These are phyloP conservation scores for Auricularia sp. DNA, from an alignment of 768 basidiomycete genomes.

Conservation along the genomic window DNA sequence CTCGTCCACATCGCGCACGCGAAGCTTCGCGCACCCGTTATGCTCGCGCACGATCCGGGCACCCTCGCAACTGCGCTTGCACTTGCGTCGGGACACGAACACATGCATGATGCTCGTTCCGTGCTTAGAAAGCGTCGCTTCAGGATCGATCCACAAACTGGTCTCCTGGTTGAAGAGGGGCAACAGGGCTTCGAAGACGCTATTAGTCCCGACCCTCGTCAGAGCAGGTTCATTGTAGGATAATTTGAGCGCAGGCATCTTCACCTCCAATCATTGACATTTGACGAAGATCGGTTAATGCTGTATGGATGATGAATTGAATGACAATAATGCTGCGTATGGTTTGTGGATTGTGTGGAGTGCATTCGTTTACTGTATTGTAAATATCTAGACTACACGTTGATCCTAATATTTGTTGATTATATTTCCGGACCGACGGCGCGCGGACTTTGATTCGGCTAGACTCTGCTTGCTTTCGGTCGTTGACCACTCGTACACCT, in stretches of 20 bases:
- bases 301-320: too few relatives aligned
- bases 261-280: too few relatives aligned
- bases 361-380: too few relatives aligned
- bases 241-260: not conserved
- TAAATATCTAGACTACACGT: too few relatives aligned
- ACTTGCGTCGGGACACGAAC: slow-evolving; percentile 24
- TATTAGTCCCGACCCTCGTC: not conserved
- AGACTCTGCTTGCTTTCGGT: too few relatives aligned
- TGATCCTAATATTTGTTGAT: too few relatives aligned
- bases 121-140: not conserved
- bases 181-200: not conserved
- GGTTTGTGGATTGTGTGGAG: too few relatives aligned
- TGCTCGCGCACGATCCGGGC: slow-evolving; percentile 38
- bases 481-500: too few relatives aligned
- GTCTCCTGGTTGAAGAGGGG: not conserved
- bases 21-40: slow-evolving; percentile 33
- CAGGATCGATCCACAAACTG: not conserved
- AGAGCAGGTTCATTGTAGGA: not conserved
- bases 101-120: not conserved
- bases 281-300: too few relatives aligned
- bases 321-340: too few relatives aligned
- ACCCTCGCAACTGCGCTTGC: slow-evolving; percentile 50
- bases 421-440: too few relatives aligned
- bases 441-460: too few relatives aligned
- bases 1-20: slow-evolving; percentile 41